Evolutionary conservation across 2,329 filamentous ascomycete species (phyloP).

Genomic region (Didymella exigua): DNA sequence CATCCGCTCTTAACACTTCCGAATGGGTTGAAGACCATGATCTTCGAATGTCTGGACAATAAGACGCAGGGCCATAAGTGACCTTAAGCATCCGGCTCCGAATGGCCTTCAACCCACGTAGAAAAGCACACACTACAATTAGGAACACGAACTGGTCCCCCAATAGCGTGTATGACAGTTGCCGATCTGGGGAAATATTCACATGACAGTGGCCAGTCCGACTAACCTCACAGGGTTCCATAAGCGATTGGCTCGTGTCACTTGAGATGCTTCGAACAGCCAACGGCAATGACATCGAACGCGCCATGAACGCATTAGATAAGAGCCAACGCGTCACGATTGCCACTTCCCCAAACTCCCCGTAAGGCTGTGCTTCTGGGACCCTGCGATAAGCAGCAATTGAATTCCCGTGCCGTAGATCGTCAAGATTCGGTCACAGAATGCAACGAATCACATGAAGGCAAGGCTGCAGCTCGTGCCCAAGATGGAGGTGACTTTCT

Average conservation of each 20-base stretch:
- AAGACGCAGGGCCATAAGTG: too few species aligned
- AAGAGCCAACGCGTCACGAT: slow-evolving; percentile 19
- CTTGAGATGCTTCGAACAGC: slow-evolving; percentile 5
- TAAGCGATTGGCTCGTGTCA: slow-evolving; percentile 24
- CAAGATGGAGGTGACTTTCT: slow-evolving; percentile 20
- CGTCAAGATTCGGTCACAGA: slow-evolving; percentile 14
- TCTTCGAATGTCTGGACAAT: too few species aligned
- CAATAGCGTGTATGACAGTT: background rate
- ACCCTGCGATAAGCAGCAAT: slow-evolving; percentile 13
- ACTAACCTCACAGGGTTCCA: slow-evolving; percentile 1
- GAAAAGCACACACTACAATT: too few species aligned
- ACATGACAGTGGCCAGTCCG: slow-evolving; percentile 2
- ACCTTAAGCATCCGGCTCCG: too few species aligned
- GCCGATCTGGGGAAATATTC: background rate
- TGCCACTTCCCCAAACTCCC: slow-evolving; percentile 13
- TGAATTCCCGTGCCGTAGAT: slow-evolving; percentile 16
- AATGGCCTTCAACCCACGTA: too few species aligned
- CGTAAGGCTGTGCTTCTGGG: slow-evolving; percentile 17
- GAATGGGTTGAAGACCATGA: too few species aligned
- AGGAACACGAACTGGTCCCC: background rate
- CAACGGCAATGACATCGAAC: slow-evolving; percentile 23
- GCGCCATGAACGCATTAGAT: slow-evolving; percentile 16
- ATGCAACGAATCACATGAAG: slow-evolving; percentile 31
- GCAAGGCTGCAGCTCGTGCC: slow-evolving; percentile 25
- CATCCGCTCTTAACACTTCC: too few species aligned